Percentiles rank a stretch among this genome's conserved stretches.
These are phyloP conservation scores for Trichopus zeylanicus DNA, from an alignment of 116 monocot genomes.

Conservation along the genomic window DNA sequence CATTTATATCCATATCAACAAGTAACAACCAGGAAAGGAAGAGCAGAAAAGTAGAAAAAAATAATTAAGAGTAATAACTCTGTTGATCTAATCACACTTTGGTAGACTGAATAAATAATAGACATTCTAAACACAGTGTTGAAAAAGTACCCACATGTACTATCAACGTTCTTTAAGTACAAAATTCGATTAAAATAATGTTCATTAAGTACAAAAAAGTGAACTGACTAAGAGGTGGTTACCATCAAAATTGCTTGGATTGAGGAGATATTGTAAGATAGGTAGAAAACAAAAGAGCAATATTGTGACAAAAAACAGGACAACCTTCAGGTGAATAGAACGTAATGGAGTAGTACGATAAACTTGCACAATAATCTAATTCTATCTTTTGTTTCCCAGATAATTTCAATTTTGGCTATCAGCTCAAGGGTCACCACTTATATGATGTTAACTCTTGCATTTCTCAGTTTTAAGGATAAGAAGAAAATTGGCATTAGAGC, in stretches of 20 bases:
- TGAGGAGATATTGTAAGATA: neutral
- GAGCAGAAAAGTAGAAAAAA: no score
- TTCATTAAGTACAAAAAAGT: no score
- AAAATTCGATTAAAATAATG: no score
- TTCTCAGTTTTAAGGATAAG: no score
- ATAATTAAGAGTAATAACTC: no score
- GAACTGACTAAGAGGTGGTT: no score
- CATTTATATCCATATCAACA: neutral
- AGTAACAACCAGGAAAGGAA: neutral
- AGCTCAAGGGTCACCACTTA: no score
- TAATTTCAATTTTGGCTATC: neutral
- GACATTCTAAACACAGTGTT: neutral
- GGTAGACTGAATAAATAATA: neutral
- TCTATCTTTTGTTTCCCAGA: neutral
- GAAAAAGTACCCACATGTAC: no score
- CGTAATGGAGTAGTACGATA: neutral
- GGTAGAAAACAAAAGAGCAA: neutral
- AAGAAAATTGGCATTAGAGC: neutral
- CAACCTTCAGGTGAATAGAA: neutral
- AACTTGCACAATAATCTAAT: neutral
- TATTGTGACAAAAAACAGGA: neutral
- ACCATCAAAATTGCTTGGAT: neutral
- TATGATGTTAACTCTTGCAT: no score
- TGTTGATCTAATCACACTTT: no score
- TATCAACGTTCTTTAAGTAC: no score